These are phyloP conservation scores for Pneumocystis carinii DNA, from an alignment of 1,139 yeast species.

Conservation along the genomic window DNA sequence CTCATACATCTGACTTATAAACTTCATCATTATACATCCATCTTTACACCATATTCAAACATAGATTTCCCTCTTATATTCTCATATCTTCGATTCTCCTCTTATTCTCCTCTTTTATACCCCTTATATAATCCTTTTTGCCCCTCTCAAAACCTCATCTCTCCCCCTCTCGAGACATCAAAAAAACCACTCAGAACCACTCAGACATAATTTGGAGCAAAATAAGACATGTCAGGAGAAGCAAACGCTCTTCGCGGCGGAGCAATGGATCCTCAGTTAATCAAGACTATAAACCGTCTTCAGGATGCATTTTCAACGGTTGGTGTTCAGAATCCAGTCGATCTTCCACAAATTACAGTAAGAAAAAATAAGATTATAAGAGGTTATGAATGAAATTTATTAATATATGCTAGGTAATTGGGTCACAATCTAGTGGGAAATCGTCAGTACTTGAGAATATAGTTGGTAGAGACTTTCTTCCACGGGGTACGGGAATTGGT, in stretches of 20 bases:
- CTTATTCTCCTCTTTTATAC: too few species aligned
- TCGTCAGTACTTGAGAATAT: slow-evolving; percentile 86
- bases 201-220: neutral
- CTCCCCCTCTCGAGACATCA: neutral
- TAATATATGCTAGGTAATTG: slow-evolving; percentile 32
- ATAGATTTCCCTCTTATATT: too few species aligned
- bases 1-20: too few species aligned
- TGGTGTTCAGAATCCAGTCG: slow-evolving; percentile 42
- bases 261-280: slow-evolving; percentile 75
- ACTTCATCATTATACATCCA: too few species aligned
- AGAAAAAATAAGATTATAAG: neutral
- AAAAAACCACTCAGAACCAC: neutral
- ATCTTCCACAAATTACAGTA: slow-evolving; percentile 89
- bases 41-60: too few species aligned
- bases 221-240: neutral
- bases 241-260: neutral
- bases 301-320: slow-evolving; percentile 89
- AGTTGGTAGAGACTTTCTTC: slow-evolving; percentile 88
- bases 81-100: too few species aligned
- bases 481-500: slow-evolving; percentile 42
- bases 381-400: neutral
- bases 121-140: neutral
- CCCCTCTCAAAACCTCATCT: too few species aligned
- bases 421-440: slow-evolving; percentile 90
- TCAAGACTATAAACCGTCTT: slow-evolving; percentile 78